Conservation (phyloP, 345 rosid genomes). For the Citrus unshiu region DNA sequence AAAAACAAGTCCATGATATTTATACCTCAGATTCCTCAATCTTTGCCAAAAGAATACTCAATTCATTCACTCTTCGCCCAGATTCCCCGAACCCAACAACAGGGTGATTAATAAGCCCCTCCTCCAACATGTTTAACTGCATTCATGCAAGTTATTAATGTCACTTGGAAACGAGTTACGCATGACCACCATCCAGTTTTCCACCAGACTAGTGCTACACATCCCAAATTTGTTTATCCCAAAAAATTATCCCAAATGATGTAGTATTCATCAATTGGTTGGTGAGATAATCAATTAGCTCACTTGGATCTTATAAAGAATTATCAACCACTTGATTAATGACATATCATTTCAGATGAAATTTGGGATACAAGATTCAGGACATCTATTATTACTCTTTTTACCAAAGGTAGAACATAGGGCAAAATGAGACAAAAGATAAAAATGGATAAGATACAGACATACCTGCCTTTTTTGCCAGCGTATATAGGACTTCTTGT, state of each 20-base stretch:
- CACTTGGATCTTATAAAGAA: no score
- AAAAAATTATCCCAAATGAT: no score
- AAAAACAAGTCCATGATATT: not conserved
- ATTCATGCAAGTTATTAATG: conserved; percentile 24
- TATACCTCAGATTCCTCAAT: conserved; percentile 97
- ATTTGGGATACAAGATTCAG: no score
- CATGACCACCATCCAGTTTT: conserved; percentile 13
- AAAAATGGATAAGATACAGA: conserved; percentile 18
- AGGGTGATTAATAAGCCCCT: conserved; percentile 90
- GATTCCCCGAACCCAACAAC: conserved; percentile 94
- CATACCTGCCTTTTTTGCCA: conserved; percentile 99
- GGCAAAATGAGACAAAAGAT: conserved; percentile 7
- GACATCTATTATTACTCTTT: not conserved
- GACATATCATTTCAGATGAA: no score
- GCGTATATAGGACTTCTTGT: conserved; percentile 86
- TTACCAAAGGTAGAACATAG: conserved; percentile 7
- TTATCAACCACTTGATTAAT: no score
- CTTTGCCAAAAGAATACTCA: conserved; percentile 81
- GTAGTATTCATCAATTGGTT: no score
- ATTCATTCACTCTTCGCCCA: conserved; percentile 69
- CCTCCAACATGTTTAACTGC: conserved; percentile 90
- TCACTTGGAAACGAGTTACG: conserved; percentile 2
- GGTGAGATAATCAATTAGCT: no score
- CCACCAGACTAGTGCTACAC: no score
- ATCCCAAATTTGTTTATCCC: no score